phyloP scores from a whole-genome alignment of 140 eudicot genomes.

The Stevia rebaudiana region DNA sequence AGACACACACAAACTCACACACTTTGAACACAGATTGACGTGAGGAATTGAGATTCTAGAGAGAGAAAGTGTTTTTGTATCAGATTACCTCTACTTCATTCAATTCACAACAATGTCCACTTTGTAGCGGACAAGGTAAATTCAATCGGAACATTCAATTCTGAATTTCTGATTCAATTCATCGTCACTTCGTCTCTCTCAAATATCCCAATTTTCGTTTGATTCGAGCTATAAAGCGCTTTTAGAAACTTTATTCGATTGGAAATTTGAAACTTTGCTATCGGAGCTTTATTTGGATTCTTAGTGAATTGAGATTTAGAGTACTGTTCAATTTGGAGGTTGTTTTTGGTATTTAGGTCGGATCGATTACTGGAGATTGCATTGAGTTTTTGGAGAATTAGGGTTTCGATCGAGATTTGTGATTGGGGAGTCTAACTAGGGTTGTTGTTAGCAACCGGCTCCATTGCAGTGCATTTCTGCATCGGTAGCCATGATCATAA shows the following conservation, averaged over 20 bases:
- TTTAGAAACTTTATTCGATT: constrained; percentile 34
- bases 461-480: constrained; percentile 22
- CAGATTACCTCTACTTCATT: constrained; percentile 21
- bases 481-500: constrained; percentile 12
- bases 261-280: constrained; percentile 23
- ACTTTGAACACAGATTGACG: neutral
- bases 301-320: constrained; percentile 24
- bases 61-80: constrained; percentile 18
- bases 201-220: neutral
- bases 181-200: constrained; percentile 23
- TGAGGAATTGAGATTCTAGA: constrained; percentile 20
- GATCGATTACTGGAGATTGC: constrained; percentile 25
- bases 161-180: neutral
- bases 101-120: constrained; percentile 30
- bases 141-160: constrained; percentile 17
- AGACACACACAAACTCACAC: constrained; percentile 12
- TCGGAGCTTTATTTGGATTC: constrained; percentile 25
- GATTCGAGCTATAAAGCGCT: constrained; percentile 34
- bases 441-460: constrained; percentile 3
- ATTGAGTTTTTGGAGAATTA: constrained; percentile 28
- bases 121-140: constrained; percentile 29
- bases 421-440: constrained; percentile 22
- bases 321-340: constrained; percentile 10
- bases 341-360: constrained; percentile 13
- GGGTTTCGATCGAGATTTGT: constrained; percentile 49